Evolutionary conservation across 2,329 filamentous ascomycete genomes (phyloP), one percentile per base, ranked within the genome.

Genomic region (Iodosphaeria phyllophila): DNA sequence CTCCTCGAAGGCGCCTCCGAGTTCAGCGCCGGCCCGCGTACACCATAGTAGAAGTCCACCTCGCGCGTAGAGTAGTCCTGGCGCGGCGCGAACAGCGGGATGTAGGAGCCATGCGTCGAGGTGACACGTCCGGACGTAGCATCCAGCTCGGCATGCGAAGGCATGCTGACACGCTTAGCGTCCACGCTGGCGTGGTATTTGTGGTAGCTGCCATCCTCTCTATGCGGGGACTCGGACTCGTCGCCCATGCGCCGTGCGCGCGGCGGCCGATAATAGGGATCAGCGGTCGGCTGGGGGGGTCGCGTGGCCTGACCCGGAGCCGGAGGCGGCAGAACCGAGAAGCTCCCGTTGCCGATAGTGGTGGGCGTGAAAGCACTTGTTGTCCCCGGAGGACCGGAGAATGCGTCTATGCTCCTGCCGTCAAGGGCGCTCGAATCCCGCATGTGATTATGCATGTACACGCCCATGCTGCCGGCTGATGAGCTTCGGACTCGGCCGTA

Each of bases 1-100:
- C 79, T 86, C 24, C 89, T 66, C 12, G 78, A 82, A 0, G 77
- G 76, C 3, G 71, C 71, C 31, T 82, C 78, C 2, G 82, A 77
- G 37, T 75, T 84, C 8, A 95, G 54, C 1, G 86, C 82, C 12
- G 83, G 80, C 0, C 89, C 89, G 17, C 89, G 71, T 11, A 92
- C 77, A 7, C 83, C 78, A 40, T 98, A 95, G 50, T 95, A 95
- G 40, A 92, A 92, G 46, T 98, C 89, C 1, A 91, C 82, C 48
- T 98, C 89, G 28, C 89, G 74, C 1, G 86, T 89, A 2, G 84
- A 75, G 43, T 95, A 95, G 42, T 98, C 86, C 2, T 77, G 74
- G 23, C 70, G 62, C 13, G 68, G 72, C 2, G 58, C 52, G 18
- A 64, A 56, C 17, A 47, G 37, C 6, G 43, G 43, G 27, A 40